A percentile compares a stretch with the other conserved stretches of the same genome.
These are phyloP conservation scores for Daldinia decipiens DNA, from an alignment of 495 filamentous ascomycete species.

Conservation along the genomic window DNA sequence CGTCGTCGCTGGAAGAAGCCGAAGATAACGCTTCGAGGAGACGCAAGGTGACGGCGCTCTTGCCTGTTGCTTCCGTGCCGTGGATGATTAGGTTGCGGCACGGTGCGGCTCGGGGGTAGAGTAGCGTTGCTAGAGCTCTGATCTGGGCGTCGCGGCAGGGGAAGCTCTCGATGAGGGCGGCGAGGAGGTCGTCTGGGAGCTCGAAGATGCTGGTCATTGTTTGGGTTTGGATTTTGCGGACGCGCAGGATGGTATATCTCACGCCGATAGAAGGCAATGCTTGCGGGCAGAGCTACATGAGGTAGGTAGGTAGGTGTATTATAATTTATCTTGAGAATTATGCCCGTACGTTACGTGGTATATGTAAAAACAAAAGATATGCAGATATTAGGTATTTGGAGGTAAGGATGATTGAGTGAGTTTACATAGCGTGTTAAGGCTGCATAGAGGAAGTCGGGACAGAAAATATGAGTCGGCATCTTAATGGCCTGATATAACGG, in stretches of 20 bases:
- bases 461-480: background rate
- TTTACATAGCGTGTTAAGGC: conserved; percentile 3
- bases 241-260: background rate
- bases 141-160: conserved; percentile 74
- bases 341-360: background rate
- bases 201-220: conserved; percentile 51
- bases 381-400: background rate
- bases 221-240: background rate
- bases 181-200: conserved; percentile 63
- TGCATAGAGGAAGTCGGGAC: background rate
- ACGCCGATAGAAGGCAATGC: background rate
- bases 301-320: no score
- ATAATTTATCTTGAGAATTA: background rate
- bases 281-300: background rate
- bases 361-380: background rate
- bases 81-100: conserved; percentile 76
- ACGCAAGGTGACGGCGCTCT: conserved; percentile 73
- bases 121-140: conserved; percentile 68
- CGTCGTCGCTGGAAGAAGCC: background rate
- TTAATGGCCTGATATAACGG: background rate
- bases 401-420: background rate
- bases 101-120: conserved; percentile 60
- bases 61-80: conserved; percentile 93
- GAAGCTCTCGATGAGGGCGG: conserved; percentile 59
- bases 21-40: conserved; percentile 59